Base-by-base conservation (phyloP, 225 moss, liverwort and hornwort species). In the Takakia lepidozioides region DNA sequence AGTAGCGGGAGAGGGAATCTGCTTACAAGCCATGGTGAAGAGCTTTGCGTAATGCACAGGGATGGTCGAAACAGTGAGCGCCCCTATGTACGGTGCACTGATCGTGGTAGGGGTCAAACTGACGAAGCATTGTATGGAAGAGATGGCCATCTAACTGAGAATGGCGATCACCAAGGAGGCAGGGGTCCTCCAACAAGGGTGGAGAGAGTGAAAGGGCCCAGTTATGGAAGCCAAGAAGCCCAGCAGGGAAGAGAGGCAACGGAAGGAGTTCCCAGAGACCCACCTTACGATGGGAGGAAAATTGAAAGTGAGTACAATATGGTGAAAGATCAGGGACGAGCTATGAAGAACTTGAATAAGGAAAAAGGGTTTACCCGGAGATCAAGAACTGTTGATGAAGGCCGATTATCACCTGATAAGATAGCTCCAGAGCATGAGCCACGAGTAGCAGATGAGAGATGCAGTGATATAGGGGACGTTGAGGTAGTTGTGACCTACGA, bases 371-470 rank as follows among this genome's bases (percentile, higher is more conserved):
- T n/a, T n/a, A n/a, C n/a, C n/a, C n/a, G n/a, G n/a, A n/a, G n/a
- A n/a, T n/a, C n/a, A n/a, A n/a, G n/a, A n/a, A n/a, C n/a, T n/a
- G n/a, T n/a, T n/a, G n/a, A n/a, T 16, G 4, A 41, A 20, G 20
- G 41, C 19, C 41, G 8, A 14, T 17, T 41, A 16, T 17, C 18
- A 41, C 41, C 20, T 41, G 41, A 3, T 16, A 8, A 14, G 7
- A 7, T 17, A 7, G 11, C 7, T 14, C 0, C n/a, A 2, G 4
- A 41, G 20, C 17, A 7, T 41, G n/a, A 17, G 41, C 41, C 14
- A 41, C 41, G n/a, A 41, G n/a, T 14, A 41, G 41, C 20, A 41
- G 41, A 41, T 41, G 41, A 18, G n/a, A n/a, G n/a, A n/a, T n/a
- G n/a, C n/a, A 19, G 19, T 41, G 41, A 41, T 20, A 17, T 17